A percentile compares a stretch with the other conserved stretches of the same genome.
phyloP scores from a whole-genome alignment of 768 basidiomycete species.

The Kwoniella dejecticola region DNA sequence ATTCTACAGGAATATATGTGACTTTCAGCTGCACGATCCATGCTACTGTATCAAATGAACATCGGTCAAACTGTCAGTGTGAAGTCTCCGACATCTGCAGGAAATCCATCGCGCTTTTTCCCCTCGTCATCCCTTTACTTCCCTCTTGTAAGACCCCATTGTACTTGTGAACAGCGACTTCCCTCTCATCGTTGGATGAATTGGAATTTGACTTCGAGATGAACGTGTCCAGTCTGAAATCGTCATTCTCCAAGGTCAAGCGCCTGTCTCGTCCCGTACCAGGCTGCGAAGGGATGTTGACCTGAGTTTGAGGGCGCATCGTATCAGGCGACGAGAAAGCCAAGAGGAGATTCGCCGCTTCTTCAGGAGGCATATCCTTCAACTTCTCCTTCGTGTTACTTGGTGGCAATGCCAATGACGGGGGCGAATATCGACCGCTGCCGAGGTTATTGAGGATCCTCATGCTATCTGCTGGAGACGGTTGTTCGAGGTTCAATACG shows the following conservation, averaged over 20 bases:
- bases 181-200: neutral
- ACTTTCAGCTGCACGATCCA: too few relatives aligned
- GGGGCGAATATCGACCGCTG: conserved; percentile 9
- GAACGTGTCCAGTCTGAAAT: conserved; percentile 31
- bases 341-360: conserved; percentile 47
- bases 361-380: conserved; percentile 37
- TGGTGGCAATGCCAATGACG: conserved; percentile 14
- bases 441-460: neutral
- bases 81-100: conserved; percentile 32
- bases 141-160: conserved; percentile 1
- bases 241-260: conserved; percentile 39
- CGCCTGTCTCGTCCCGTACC: conserved; percentile 16
- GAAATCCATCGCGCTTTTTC: conserved; percentile 51
- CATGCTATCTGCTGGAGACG: conserved; percentile 2
- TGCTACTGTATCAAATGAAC: too few relatives aligned
- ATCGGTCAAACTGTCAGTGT: too few relatives aligned
- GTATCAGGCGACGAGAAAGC: conserved; percentile 50
- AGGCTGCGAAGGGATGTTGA: neutral
- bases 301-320: conserved; percentile 29
- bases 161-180: neutral
- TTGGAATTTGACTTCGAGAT: neutral
- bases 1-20: too few relatives aligned
- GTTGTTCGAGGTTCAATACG: conserved; percentile 24
- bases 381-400: conserved; percentile 8
- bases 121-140: conserved; percentile 20